phyloP scores from a whole-genome alignment of 2,329 filamentous ascomycete species.

The Penicillium sclerotigenum region DNA sequence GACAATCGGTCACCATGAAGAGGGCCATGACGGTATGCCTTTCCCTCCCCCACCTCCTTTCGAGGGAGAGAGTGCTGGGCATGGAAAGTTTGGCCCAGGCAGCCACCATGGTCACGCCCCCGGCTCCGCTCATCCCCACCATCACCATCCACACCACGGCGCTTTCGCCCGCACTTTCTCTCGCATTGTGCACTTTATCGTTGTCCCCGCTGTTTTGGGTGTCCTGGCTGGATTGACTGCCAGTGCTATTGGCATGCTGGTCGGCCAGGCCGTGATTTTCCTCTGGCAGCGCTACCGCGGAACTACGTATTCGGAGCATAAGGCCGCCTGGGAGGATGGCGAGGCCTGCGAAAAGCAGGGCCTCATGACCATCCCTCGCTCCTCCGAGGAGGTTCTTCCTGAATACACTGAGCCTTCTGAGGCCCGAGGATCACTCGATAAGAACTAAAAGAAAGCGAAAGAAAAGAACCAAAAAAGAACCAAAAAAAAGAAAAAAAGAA shows the following conservation, averaged over 20 bases:
- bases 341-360: slow-evolving; percentile 44
- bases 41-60: slow-evolving; percentile 10
- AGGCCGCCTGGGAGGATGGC: slow-evolving; percentile 34
- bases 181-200: slow-evolving; percentile 43
- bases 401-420: slow-evolving; percentile 36
- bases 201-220: slow-evolving; percentile 47
- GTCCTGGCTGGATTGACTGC: slow-evolving; percentile 46
- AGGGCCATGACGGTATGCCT: slow-evolving; percentile 2
- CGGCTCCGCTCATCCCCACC: slow-evolving; percentile 23
- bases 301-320: slow-evolving; percentile 25
- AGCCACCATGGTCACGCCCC: slow-evolving; percentile 12
- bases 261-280: slow-evolving; percentile 46
- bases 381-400: slow-evolving; percentile 34
- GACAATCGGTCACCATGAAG: slow-evolving; percentile 3
- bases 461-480: no score
- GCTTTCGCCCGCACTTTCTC: slow-evolving; percentile 41
- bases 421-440: slow-evolving; percentile 27
- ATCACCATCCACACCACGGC: slow-evolving; percentile 33
- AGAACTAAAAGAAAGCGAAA: slow-evolving; percentile 26
- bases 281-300: slow-evolving; percentile 44
- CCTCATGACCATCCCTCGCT: slow-evolving; percentile 32
- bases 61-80: slow-evolving; percentile 5
- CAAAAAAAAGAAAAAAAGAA: background rate
- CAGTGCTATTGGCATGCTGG: slow-evolving; percentile 47
- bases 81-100: slow-evolving; percentile 10